A percentile compares a stretch with the other conserved stretches of the same genome.
Evolutionary conservation across 495 filamentous ascomycete species (phyloP).

Genomic region (Astrocystis sublimbata): DNA sequence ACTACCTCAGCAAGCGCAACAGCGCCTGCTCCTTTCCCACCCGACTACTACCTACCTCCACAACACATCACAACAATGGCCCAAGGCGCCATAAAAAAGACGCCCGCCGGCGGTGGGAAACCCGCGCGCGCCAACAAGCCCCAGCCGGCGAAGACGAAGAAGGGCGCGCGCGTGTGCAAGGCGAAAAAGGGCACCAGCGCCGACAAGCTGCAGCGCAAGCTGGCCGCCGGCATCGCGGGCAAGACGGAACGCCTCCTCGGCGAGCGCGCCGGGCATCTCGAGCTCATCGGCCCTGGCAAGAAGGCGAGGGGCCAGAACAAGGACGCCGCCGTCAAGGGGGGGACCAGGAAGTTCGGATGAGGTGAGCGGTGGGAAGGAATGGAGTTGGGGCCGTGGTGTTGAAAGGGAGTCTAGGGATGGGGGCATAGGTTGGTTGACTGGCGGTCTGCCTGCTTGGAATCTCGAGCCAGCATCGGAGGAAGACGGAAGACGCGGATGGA

Average conservation of each 20-base stretch:
- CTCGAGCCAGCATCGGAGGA: too few species aligned
- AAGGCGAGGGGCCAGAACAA: constrained; percentile 29
- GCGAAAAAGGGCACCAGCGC: constrained; percentile 38
- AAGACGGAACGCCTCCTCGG: constrained; percentile 50
- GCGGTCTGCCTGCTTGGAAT: too few species aligned
- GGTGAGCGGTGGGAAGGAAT: not conserved
- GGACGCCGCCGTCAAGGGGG: constrained; percentile 39
- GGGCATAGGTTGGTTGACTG: not conserved
- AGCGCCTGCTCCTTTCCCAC: too few species aligned
- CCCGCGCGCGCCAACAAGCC: constrained; percentile 36
- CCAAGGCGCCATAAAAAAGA: constrained; percentile 47
- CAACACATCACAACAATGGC: constrained; percentile 39
- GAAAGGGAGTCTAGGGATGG: not conserved
- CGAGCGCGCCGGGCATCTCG: constrained; percentile 49
- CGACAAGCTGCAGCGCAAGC: constrained; percentile 46
- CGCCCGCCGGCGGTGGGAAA: constrained; percentile 22
- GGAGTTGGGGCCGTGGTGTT: too few species aligned
- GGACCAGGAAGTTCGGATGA: constrained; percentile 53
- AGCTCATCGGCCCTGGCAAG: constrained; percentile 50
- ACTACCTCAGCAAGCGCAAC: too few species aligned
- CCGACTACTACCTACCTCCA: not conserved
- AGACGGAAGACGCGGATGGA: too few species aligned
- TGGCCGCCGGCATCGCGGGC: constrained; percentile 42
- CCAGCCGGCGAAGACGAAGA: constrained; percentile 35
- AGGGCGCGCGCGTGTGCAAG: constrained; percentile 38